Conservation (phyloP, 768 basidiomycete genomes). For the Chiua virens region DNA sequence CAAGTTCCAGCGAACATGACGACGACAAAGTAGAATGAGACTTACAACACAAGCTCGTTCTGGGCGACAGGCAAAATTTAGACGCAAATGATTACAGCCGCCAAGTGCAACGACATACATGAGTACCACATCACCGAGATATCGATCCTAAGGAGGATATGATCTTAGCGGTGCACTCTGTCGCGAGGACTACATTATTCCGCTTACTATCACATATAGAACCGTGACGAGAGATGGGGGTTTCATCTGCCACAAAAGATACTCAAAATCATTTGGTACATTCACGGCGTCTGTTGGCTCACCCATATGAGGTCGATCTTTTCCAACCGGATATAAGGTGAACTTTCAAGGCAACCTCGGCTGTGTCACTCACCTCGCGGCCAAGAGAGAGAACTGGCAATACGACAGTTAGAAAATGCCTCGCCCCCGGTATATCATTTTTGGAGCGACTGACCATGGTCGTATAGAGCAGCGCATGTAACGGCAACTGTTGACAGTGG, state of each 20-base stretch:
- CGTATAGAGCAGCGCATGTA: conserved; percentile 27
- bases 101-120: conserved; percentile 17
- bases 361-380: conserved; percentile 25
- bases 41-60: conserved; percentile 22
- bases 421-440: background rate
- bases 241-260: conserved; percentile 19
- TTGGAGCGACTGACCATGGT: conserved; percentile 21
- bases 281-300: background rate
- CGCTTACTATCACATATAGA: conserved; percentile 27
- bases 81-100: background rate
- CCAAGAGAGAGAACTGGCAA: conserved; percentile 22
- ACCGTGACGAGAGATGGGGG: conserved; percentile 24
- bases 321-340: background rate
- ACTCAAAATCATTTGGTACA: background rate
- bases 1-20: background rate
- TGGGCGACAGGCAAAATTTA: conserved; percentile 5
- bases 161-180: background rate
- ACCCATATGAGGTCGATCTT: conserved; percentile 35
- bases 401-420: background rate
- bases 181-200: background rate
- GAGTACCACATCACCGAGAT: conserved; percentile 30
- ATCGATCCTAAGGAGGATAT: conserved; percentile 25
- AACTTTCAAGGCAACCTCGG: background rate
- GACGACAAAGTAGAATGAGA: background rate
- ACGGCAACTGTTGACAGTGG: conserved; percentile 26